Conservation (phyloP, 2,329 filamentous ascomycete genomes). For the Raffaelea ambrosiae region DNA sequence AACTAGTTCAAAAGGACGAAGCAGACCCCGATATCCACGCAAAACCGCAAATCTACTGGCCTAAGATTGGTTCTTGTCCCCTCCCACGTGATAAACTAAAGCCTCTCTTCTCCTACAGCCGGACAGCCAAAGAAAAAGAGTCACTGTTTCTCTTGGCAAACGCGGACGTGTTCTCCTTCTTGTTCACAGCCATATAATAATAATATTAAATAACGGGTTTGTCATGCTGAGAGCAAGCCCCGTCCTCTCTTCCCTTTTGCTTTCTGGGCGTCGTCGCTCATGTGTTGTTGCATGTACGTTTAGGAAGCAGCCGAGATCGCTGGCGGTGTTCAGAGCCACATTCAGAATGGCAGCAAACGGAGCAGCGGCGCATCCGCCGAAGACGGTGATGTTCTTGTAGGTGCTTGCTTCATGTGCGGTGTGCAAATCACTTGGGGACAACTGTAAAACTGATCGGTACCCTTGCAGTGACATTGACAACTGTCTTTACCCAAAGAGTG, state of each 20-base stretch:
- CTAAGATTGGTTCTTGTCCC: background rate
- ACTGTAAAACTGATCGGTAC: background rate
- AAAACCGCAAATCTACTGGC: no score
- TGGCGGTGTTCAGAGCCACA: constrained; percentile 5
- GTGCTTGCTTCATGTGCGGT: constrained; percentile 6
- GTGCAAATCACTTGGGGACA: background rate
- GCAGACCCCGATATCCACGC: no score
- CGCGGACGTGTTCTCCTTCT: background rate
- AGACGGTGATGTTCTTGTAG: constrained; percentile 36
- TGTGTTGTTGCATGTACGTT: background rate
- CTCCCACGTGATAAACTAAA: no score
- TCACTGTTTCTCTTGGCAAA: no score
- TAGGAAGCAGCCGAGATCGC: background rate
- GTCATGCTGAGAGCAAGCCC: constrained; percentile 10
- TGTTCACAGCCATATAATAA: background rate
- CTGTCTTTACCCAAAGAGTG: constrained; percentile 86
- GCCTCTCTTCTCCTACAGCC: no score
- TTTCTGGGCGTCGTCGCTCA: constrained; percentile 4
- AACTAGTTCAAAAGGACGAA: no score
- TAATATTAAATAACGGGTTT: constrained; percentile 11
- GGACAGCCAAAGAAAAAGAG: no score
- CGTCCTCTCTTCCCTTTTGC: background rate
- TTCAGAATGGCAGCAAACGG: background rate
- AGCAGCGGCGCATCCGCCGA: background rate
- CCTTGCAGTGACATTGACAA: constrained; percentile 94